Base-by-base conservation (phyloP, 805 yeast species). In the Vanderwaltozyma verrucispora region DNA sequence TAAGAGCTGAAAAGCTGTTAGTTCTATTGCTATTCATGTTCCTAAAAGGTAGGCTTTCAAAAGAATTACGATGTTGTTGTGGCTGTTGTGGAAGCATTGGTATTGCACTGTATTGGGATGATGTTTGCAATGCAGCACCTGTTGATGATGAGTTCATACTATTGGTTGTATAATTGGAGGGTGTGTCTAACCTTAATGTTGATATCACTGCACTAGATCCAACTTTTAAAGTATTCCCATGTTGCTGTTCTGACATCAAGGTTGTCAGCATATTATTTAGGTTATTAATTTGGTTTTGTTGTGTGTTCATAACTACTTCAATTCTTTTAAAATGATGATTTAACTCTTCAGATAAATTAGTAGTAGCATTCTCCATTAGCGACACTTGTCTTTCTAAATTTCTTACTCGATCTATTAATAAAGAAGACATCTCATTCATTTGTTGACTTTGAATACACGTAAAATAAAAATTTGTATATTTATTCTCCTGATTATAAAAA, bases 321-420 rank as follows among this genome's bases (percentile, higher is more conserved):
- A 55, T 53, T 36, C 48, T 50, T 30, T 56, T 50, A 41, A 55
- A 56, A 38, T 51, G 53, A 15, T 49, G 50, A 29, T 56, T 60
- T 34, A 56, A 34, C 25, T 49, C 49, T 13, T 49, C 46, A 24
- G 59, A 51, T 24, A 56, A 42, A 26, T 51, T 47, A 35, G 54
- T 59, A 24, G 56, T 52, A 40, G 53, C 38, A 20, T 48, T 43
- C 40, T 55, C 62, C 38, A 50, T 51, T 47, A 52, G 39, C 3
- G 43, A 42, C 3, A 55, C 41, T 29, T 55, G 52, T 21, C 53
- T 44, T 37, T 56, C 62, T 42, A 55, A 30, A 28, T 49, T 52
- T 11, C 41, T 45, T n/a, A 56, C 38, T 24, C 58, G 45, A 21
- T 30, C 27, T 4, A 13, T 19, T 6, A 35, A 12, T 11, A 25